Percentiles rank a stretch among this genome's conserved stretches.
Evolutionary conservation across 2,329 filamentous ascomycete species (phyloP).

Genomic region (Cadophora gregata): DNA sequence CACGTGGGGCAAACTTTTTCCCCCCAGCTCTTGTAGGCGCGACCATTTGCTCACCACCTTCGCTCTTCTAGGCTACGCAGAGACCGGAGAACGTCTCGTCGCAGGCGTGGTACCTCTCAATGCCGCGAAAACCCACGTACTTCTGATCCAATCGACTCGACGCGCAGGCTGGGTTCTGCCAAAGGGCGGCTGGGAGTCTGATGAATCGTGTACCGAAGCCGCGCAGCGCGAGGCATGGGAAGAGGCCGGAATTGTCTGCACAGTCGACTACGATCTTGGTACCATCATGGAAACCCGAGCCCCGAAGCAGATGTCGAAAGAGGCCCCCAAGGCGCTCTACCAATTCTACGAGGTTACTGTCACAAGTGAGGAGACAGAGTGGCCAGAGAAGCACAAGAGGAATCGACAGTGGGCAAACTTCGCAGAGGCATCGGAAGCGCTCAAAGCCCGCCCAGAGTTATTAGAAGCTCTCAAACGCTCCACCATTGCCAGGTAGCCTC

Average conservation of each 20-base stretch:
- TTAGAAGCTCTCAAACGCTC: slow-evolving; percentile 82
- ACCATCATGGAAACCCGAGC: slow-evolving; percentile 84
- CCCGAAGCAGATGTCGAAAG: slow-evolving; percentile 74
- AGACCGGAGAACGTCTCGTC: slow-evolving; percentile 91
- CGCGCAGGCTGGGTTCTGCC: slow-evolving; percentile 95
- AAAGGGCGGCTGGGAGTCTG: slow-evolving; percentile 96
- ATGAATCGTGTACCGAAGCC: slow-evolving; percentile 86
- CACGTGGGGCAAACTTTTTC: slow-evolving; percentile 32
- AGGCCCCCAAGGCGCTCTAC: slow-evolving; percentile 68
- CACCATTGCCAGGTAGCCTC: slow-evolving; percentile 49
- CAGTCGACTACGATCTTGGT: slow-evolving; percentile 84
- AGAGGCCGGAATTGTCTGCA: slow-evolving; percentile 90
- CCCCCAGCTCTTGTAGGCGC: slow-evolving; percentile 20
- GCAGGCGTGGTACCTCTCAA: slow-evolving; percentile 93
- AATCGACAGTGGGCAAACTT: slow-evolving; percentile 90
- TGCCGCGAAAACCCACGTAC: slow-evolving; percentile 82
- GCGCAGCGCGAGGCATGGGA: slow-evolving; percentile 96
- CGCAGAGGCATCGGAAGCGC: slow-evolving; percentile 76
- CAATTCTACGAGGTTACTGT: slow-evolving; percentile 91
- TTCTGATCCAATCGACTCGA: slow-evolving; percentile 91
- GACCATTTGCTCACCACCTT: slow-evolving; percentile 40
- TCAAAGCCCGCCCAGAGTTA: slow-evolving; percentile 83
- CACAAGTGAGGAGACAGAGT: slow-evolving; percentile 80
- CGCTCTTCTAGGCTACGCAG: slow-evolving; percentile 77
- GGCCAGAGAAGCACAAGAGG: slow-evolving; percentile 94